A percentile compares a stretch with the other conserved stretches of the same genome.
Evolutionary conservation across 2,329 filamentous ascomycete genomes (phyloP).

Genomic region (Epichloe gansuensis): DNA sequence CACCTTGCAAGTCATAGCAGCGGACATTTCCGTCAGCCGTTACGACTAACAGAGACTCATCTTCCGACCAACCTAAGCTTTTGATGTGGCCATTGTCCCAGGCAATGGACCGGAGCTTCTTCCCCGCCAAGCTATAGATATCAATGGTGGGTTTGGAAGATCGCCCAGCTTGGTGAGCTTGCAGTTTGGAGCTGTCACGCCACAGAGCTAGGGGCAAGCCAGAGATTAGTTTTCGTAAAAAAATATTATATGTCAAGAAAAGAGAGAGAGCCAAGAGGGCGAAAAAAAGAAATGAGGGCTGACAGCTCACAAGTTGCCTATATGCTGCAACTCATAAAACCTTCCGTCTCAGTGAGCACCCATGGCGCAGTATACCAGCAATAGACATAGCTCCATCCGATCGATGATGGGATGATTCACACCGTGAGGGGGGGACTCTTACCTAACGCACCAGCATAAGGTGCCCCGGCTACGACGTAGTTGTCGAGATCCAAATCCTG

Average conservation of each 20-base stretch:
- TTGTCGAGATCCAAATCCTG: constrained; percentile 89
- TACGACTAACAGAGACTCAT: constrained; percentile 81
- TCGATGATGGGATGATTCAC: too few relatives aligned
- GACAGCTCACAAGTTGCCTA: background rate
- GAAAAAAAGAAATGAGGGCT: background rate
- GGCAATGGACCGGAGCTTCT: constrained; percentile 69
- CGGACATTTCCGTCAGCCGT: constrained; percentile 82
- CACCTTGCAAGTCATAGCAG: constrained; percentile 84
- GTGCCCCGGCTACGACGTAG: constrained; percentile 81
- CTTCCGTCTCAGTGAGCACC: too few relatives aligned
- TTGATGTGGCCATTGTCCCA: constrained; percentile 87
- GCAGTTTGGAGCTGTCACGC: constrained; percentile 75
- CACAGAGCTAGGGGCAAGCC: constrained; percentile 53
- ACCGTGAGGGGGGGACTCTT: constrained; percentile 19
- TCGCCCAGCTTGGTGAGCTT: constrained; percentile 60
- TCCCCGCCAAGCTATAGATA: constrained; percentile 86
- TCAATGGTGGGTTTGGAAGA: constrained; percentile 75
- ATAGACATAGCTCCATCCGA: too few relatives aligned
- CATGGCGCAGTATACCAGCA: too few relatives aligned
- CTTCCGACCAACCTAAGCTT: constrained; percentile 90
- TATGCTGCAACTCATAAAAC: too few relatives aligned
- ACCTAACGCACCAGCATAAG: constrained; percentile 90
- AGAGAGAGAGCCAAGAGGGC: background rate
- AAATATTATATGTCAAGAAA: background rate
- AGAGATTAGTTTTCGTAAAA: background rate